Conservation (phyloP, 495 filamentous ascomycete genomes). For the Xylaria acuta region DNA sequence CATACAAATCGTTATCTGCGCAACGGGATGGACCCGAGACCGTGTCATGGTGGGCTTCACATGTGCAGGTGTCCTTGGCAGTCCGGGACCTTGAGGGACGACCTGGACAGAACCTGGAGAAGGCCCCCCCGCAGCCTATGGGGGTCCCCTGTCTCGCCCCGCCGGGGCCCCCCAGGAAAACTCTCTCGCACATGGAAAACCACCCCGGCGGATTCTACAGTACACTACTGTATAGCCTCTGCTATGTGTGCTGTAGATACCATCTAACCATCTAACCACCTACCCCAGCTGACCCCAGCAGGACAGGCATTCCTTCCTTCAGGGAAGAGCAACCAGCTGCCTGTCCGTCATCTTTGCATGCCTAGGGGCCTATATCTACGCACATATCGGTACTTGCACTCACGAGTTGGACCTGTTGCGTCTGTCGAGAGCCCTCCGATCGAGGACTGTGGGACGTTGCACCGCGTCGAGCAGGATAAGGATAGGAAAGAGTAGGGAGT, state of each 20-base stretch:
- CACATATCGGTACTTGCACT: slow-evolving; percentile 1
- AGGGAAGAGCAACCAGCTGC: not conserved
- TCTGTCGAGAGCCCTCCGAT: not conserved
- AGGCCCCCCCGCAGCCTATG: not conserved
- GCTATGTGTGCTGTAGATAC: not conserved
- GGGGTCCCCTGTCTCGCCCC: not conserved
- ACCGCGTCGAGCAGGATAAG: not conserved
- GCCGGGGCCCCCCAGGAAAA: slow-evolving; percentile 8
- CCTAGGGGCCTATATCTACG: not conserved
- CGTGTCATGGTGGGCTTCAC: slow-evolving; percentile 17
- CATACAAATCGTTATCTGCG: slow-evolving; percentile 7
- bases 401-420: not conserved
- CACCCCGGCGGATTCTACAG: not conserved
- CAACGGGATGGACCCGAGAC: slow-evolving; percentile 13
- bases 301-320: slow-evolving; percentile 4
- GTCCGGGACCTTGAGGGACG: not conserved
- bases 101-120: not conserved
- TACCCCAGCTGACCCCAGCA: no score
- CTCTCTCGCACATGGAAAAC: slow-evolving; percentile 11
- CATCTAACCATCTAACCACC: not conserved
- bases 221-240: not conserved
- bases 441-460: slow-evolving; percentile 1
- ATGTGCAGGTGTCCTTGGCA: slow-evolving; percentile 3
- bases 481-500: not conserved
- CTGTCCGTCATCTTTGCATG: not conserved